Base-by-base conservation (phyloP, 192 early-diverging fungal species). In the Gamsiella multidivaricata region DNA sequence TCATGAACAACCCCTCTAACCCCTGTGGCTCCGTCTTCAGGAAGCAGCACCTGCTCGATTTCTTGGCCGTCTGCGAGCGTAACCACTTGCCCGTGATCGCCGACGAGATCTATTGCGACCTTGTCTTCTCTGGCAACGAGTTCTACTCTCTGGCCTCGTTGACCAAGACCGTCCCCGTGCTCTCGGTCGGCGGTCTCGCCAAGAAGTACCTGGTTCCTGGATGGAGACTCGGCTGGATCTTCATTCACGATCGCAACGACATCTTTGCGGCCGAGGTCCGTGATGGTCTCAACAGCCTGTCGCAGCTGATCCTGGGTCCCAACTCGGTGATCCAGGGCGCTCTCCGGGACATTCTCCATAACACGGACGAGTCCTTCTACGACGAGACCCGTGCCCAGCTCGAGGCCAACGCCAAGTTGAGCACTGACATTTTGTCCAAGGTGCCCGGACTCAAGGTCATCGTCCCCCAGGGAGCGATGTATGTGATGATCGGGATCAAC, bases 1-100 rank as follows among this genome's bases (percentile, higher is more conserved):
- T 95, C 37, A 90, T 95, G 82, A 95, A 95, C 86, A 96, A 95
- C 81, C 94, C 95, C 32, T 94, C 92, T 41, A 97, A 97, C 79
- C 95, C 95, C 1, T 97, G 95, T 64, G 95, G 95, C 5, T 95
- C 94, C 31, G 93, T 94, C 42, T 97, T 91, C 68, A 84, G 89
- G 36, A 82, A 86, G 28, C 68, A 86, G 25, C 94, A 95, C 54
- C 82, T 97, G 37, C 65, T 85, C 22, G 91, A 85, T 33, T 91
- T 94, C 45, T 73, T 95, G 46, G 75, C 69, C 5, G 83, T 97
- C 7, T 92, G 91, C 39, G 91, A 93, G 58, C 85, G 82, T 46
- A 86, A 93, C 79, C 85, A 88, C 67, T 70, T 97, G 29, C 94
- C 94, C 45, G 83, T 97, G 15, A 95, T 97, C 54, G 83, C 94